Evolutionary conservation across 805 yeast species (phyloP).

Genomic region (Torulaspora franciscae): DNA sequence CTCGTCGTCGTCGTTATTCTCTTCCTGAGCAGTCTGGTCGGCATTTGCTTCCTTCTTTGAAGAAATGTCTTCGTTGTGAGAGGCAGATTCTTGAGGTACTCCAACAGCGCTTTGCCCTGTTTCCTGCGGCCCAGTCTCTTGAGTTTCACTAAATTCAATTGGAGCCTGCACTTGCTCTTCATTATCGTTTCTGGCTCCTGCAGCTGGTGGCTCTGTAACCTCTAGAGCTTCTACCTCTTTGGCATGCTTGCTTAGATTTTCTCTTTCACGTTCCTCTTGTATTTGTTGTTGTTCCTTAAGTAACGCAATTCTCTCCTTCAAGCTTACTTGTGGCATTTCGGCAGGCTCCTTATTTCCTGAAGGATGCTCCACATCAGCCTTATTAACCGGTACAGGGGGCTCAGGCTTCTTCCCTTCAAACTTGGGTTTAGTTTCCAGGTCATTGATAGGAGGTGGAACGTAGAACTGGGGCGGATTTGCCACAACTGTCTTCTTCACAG

Average conservation of each 20-base stretch:
- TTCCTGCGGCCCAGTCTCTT: neutral
- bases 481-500: constrained; percentile 52
- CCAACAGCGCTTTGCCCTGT: neutral
- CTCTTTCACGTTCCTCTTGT: constrained; percentile 69
- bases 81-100: neutral
- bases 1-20: constrained; percentile 42
- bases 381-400: constrained; percentile 23
- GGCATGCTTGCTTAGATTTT: constrained; percentile 42
- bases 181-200: neutral
- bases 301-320: constrained; percentile 81
- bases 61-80: neutral
- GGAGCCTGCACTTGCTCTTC: neutral
- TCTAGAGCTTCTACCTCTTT: neutral
- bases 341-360: constrained; percentile 23
- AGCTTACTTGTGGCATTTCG: constrained; percentile 68
- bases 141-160: neutral
- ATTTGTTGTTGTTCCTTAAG: constrained; percentile 77
- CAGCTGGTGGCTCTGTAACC: neutral
- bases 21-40: neutral
- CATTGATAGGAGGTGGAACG: constrained; percentile 38
- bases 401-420: constrained; percentile 12
- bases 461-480: constrained; percentile 57
- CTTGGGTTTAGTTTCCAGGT: neutral
- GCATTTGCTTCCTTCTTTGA: neutral
- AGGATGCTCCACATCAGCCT: constrained; percentile 12